Evolutionary conservation across 257 asterid genomes (phyloP), one percentile per base, ranked within the genome.

Genomic region (Jaltomata sinuosa): DNA sequence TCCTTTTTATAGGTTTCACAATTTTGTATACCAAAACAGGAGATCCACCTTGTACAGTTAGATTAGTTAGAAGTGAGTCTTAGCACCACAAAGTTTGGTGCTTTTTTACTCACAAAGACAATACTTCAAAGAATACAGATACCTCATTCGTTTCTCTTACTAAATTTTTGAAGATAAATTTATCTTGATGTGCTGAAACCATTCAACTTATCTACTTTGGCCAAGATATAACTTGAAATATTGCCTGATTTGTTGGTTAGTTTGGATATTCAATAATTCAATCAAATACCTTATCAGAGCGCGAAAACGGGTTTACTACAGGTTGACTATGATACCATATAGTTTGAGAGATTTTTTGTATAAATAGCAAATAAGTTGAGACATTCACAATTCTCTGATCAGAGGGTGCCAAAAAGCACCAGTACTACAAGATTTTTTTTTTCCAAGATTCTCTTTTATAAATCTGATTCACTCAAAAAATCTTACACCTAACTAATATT

Each of bases 261-360:
- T 64, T 31, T 64, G 74, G 42, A 64, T 64, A 29, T 64, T 64
- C 31, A 34, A 8, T 67, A 67, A 32, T 65, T 16, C 74, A 31
- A 65, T 65, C 45, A 31, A 65, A 8, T 15, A 65, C 42, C 12
- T 6, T 31, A 57, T 5, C 29, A 22, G 18, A 10, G 16, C 18
- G 8, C 1, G 18, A 61, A 1, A 25, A 25, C 1, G 6, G 34
- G 36, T 31, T 15, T 64, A 64, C 42, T 31, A 6, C 21, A 3
- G 8, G 42, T 64, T 64, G 72, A 64, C 11, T 7, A 31, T 8
- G 34, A 42, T 79, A 81, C 79, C 62, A 82, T 94, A 40, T 83
- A 91, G 89, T 91, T 93, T 82, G 95, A 84, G 84, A 85, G 84
- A 27, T 61, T 91, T 88, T 91, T 97, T 83, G 93, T 88, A 80